Evolutionary conservation across 2,329 filamentous ascomycete species (phyloP).

Genomic region (Pseudogymnoascus sp.): DNA sequence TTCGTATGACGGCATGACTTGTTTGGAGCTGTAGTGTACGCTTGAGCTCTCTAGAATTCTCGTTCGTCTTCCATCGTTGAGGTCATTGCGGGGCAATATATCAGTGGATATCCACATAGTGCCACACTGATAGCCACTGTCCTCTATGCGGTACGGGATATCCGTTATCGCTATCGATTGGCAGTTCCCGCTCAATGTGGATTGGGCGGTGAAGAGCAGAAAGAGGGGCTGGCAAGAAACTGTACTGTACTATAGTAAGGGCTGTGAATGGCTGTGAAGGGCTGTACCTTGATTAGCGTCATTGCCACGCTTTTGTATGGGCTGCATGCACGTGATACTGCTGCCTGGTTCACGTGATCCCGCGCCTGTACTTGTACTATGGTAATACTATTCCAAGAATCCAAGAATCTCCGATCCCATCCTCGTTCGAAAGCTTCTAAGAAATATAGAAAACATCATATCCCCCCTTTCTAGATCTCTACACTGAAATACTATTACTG

Average conservation of each 20-base stretch:
- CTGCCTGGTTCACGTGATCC: too few species aligned
- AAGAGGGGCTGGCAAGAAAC: not conserved
- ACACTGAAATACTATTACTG: not conserved
- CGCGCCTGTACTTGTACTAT: too few species aligned
- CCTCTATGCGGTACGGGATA: not conserved
- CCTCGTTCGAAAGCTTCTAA: not conserved
- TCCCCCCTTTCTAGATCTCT: not conserved
- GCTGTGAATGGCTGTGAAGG: not conserved
- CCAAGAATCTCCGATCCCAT: not conserved
- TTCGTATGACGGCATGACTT: not conserved
- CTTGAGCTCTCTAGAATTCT: not conserved
- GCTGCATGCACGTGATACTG: too few species aligned
- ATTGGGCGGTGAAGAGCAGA: not conserved
- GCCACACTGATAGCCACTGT: not conserved
- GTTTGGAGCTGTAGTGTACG: not conserved
- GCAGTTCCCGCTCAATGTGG: not conserved
- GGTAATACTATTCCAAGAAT: too few species aligned
- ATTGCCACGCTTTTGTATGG: too few species aligned
- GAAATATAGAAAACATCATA: not conserved
- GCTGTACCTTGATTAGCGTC: not conserved
- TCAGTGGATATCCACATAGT: not conserved
- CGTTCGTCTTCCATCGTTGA: not conserved
- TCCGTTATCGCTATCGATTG: not conserved
- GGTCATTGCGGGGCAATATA: slow-evolving; percentile 2
- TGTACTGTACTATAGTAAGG: not conserved